These are phyloP conservation scores for Phanerodontia chrysosporium DNA, from an alignment of 768 basidiomycete species.

Conservation along the genomic window DNA sequence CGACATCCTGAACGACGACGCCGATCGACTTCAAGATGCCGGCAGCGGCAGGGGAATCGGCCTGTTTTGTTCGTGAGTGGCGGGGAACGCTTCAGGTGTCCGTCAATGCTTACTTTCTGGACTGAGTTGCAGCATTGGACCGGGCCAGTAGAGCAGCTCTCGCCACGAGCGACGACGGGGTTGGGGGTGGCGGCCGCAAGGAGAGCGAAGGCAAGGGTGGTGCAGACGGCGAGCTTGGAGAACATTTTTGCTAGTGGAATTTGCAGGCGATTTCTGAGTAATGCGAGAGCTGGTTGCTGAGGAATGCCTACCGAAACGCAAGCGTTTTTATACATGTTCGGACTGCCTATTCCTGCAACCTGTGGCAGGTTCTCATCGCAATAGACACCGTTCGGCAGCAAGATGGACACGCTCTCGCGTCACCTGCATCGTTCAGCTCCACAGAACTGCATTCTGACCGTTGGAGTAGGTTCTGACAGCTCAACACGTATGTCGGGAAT, in stretches of 20 bases:
- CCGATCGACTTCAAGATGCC: slow-evolving; percentile 2
- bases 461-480: not conserved
- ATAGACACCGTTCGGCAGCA: not conserved
- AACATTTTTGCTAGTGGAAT: slow-evolving; percentile 9
- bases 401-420: no score
- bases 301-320: not conserved
- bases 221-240: slow-evolving; percentile 11
- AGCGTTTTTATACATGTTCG: not conserved
- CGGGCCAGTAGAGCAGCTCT: slow-evolving; percentile 7
- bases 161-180: not conserved
- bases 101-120: not conserved
- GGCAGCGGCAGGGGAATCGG: slow-evolving; percentile 3
- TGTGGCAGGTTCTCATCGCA: not conserved
- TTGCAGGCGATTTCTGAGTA: not conserved
- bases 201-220: slow-evolving; percentile 6
- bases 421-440: not conserved
- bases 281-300: slow-evolving; percentile 1
- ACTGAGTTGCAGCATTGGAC: slow-evolving; percentile 12
- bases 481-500: not conserved
- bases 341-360: not conserved
- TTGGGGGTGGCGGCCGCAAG: slow-evolving; percentile 12
- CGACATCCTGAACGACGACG: slow-evolving; percentile 12
- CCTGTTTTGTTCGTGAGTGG: not conserved
- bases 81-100: not conserved
- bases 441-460: not conserved